A percentile compares a stretch with the other conserved stretches of the same genome.
Conservation (phyloP, 495 filamentous ascomycete species). For the Penicillium crystallinum region DNA sequence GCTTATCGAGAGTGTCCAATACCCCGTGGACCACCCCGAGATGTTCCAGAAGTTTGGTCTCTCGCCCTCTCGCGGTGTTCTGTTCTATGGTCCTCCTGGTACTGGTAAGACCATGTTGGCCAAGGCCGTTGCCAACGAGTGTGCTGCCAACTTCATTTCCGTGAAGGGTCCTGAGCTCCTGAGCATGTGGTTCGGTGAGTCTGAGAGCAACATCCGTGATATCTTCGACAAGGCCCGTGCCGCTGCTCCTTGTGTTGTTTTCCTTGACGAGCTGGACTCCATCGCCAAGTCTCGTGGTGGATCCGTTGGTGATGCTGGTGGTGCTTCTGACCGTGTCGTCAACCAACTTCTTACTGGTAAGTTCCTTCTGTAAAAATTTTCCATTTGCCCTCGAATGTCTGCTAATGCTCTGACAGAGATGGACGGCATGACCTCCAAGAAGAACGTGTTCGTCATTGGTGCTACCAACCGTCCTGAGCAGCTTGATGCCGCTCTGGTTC, state of each 20-base stretch:
- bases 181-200: constrained; percentile 99
- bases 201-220: constrained; percentile 98
- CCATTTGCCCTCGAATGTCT: background rate
- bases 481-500: constrained; percentile 94
- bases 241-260: constrained; percentile 96
- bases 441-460: constrained; percentile 99
- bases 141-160: constrained; percentile 98
- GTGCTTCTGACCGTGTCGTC: constrained; percentile 98
- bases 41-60: constrained; percentile 99
- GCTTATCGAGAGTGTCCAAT: constrained; percentile 98
- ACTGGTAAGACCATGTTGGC: constrained; percentile 99
- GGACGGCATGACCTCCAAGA: constrained; percentile 99
- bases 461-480: constrained; percentile 98
- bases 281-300: constrained; percentile 99
- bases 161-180: constrained; percentile 97
- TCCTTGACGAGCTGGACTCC: constrained; percentile 97
- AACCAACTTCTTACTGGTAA: constrained; percentile 97
- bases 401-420: constrained; percentile 69
- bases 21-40: constrained; percentile 98
- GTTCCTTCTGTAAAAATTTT: constrained; percentile 18
- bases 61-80: constrained; percentile 93
- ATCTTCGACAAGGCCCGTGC: constrained; percentile 99
- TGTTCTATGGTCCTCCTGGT: constrained; percentile 98
- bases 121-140: constrained; percentile 99
- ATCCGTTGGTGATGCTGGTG: constrained; percentile 92